Base-by-base conservation (phyloP, 106 monocot genomes). In the Dendrobium catenatum region DNA sequence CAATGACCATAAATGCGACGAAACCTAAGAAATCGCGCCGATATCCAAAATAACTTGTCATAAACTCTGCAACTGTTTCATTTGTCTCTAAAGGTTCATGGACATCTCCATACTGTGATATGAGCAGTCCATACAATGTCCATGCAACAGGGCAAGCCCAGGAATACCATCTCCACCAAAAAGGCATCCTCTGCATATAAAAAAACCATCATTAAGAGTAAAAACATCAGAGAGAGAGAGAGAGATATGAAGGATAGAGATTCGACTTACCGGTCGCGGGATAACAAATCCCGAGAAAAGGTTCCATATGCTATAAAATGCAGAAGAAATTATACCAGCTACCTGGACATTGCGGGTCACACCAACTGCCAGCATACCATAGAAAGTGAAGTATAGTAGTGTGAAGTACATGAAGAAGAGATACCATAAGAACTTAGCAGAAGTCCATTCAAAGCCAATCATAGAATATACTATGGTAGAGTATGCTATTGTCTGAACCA, bases 161-260 rank as follows among this genome's bases (percentile, higher is more conserved):
- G 67, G 80, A 86, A 51, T 89, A 89, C 89, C 89, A 89, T 55
- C 86, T 86, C 89, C 89, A 89, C 89, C 89, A 89, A 9, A 83
- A 46, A 59, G 86, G 84, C 42, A 84, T 82, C 59, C 33, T 86
- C 89, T 89, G 86, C 19, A 76, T n/a, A 44, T 31, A 17, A 47
- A 41, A 42, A 3, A 37, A 15, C 4, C 16, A 15, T 37, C 33
- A 15, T 70, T 37, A 2, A 61, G 22, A 22, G 1, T 37, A 33
- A 31, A 70, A 70, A 37, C 3, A 29, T 33, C 3, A 13, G 0
- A 70, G 4, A 70, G 13, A 13, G 24, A 13, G 24, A 2, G 74
- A 27, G 73, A 77, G 47, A 47, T 37, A 3, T 13, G 51, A 0
- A 8, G 0, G 33, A 31, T 8, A 10, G 74, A 27, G 73, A 77